These are phyloP conservation scores for Hansenula anomala DNA, from an alignment of 1,139 yeast genomes.

Conservation along the genomic window DNA sequence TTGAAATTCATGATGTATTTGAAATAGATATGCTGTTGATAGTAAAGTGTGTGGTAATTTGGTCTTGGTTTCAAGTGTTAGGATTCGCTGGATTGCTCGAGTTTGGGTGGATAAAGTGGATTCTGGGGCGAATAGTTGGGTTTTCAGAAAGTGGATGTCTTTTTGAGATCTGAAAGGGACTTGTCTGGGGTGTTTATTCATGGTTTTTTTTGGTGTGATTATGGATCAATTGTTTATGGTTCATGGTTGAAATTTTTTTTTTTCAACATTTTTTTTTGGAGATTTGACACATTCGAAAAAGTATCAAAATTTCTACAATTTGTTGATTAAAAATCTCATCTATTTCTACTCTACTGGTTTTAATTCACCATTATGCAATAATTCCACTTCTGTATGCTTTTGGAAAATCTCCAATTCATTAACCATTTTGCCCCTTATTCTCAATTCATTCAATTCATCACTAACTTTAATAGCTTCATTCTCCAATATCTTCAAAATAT, in stretches of 20 bases:
- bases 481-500: conserved; percentile 58
- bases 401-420: conserved; percentile 1
- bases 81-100: conserved; percentile 33
- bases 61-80: conserved; percentile 61
- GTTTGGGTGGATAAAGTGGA: neutral
- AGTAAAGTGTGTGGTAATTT: conserved; percentile 79
- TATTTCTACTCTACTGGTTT: too few species aligned
- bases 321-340: too few species aligned
- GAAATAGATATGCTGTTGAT: conserved; percentile 57
- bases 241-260: too few species aligned
- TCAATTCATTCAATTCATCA: conserved; percentile 14
- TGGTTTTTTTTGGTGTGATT: neutral
- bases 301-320: too few species aligned
- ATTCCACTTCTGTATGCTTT: conserved; percentile 7
- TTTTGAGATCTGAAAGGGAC: neutral
- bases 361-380: conserved; percentile 6
- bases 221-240: neutral
- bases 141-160: neutral
- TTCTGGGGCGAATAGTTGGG: neutral
- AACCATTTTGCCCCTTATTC: conserved; percentile 16
- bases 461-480: conserved; percentile 50
- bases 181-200: conserved; percentile 1
- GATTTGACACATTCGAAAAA: too few species aligned
- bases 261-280: neutral
- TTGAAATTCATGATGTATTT: conserved; percentile 24